Base-by-base conservation (phyloP, 176 grass and related monocot species). In the Avena insularis region DNA sequence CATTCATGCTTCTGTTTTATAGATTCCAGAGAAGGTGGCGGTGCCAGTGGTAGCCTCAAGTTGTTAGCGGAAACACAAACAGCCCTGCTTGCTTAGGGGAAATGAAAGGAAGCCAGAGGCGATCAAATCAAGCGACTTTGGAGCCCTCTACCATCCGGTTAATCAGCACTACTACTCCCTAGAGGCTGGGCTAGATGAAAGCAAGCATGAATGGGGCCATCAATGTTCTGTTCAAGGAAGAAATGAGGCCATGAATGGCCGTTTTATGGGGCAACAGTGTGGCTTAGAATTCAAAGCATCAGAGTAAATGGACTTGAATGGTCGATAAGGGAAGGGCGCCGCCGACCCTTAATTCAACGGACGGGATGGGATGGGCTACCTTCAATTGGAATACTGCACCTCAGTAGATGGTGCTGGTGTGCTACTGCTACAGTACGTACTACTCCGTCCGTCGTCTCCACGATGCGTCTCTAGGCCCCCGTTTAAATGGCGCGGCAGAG, bases 1-100 rank as follows among this genome's bases (percentile, higher is more conserved):
- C 55, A 60, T 82, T 89, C 75, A 85, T 84, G 68, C 60, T 89
- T 88, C 78, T 84, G 81, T 84, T 84, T 77, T 77, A 77, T 89
- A 69, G 50, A 67, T 75, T 65, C 55, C 45, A 69, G 82, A 78
- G 74, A 48, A 12, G 80, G 75, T n/a, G 56, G 56, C 33, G 61
- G 11, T 66, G 19, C 60, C 56, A 72, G 55, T 36, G 77, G n/a
- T 53, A 66, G 56, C 54, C 59, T 59, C 0, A 60, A n/a, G 70
- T 17, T 53, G 25, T 63, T 25, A 63, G 73, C 78, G 16, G 15
- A 17, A 56, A 15, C 54, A 6, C 4, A 17, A 56, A 15, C 54
- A 6, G 54, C 54, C 1, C 54, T 56, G 15, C 53, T 55, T 40
- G 38, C 38, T 43, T 17, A 55, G 15, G 6, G 4, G 53, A 56